These are phyloP conservation scores for Fusarium palustre DNA, from an alignment of 2,329 filamentous ascomycete species.

Conservation along the genomic window DNA sequence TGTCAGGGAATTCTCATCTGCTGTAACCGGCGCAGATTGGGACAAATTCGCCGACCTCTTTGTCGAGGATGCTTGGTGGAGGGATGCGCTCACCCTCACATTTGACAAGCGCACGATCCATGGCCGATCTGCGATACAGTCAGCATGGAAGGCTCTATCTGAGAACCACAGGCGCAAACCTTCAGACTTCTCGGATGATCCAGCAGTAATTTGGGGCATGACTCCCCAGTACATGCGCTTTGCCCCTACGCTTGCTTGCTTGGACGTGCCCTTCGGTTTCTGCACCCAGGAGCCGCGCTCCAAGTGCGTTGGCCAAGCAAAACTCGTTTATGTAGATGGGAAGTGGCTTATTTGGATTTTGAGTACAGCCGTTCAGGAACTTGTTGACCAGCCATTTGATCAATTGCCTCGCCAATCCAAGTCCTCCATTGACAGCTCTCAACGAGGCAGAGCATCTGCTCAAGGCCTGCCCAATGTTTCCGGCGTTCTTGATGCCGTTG, in stretches of 20 bases:
- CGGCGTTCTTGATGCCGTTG: background rate
- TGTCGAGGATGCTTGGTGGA: background rate
- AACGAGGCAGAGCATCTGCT: background rate
- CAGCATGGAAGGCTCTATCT: background rate
- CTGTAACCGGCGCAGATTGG: background rate
- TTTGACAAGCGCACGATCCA: background rate
- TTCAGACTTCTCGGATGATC: background rate
- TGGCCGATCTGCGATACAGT: background rate
- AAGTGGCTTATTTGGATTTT: slow-evolving; percentile 1
- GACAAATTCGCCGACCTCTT: background rate
- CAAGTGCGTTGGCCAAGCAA: background rate
- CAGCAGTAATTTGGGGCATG: background rate
- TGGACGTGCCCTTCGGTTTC: background rate
- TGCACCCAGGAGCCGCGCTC: background rate
- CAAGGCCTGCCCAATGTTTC: background rate
- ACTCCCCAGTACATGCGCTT: background rate
- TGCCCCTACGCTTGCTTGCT: background rate
- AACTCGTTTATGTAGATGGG: background rate
- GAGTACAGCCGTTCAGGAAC: background rate
- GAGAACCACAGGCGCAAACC: background rate
- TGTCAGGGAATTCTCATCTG: background rate
- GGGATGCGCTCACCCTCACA: background rate
- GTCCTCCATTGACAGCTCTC: background rate
- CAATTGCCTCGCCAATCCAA: background rate
- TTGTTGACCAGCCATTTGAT: background rate